A percentile compares a stretch with the other conserved stretches of the same genome.
phyloP scores from a whole-genome alignment of 495 filamentous ascomycete genomes.

The Aspergillus indologenus region DNA sequence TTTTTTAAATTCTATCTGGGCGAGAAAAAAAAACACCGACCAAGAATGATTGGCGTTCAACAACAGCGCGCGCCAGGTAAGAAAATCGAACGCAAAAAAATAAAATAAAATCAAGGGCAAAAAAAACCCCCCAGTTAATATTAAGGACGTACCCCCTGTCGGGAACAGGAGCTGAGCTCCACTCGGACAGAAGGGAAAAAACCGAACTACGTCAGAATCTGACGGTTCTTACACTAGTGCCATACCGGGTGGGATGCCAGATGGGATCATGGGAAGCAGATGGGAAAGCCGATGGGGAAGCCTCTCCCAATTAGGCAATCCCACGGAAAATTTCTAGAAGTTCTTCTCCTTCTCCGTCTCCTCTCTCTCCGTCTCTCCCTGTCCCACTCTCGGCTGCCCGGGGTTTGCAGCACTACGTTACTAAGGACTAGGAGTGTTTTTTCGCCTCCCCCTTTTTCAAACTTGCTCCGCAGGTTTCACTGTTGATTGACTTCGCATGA shows the following conservation, averaged over 20 bases:
- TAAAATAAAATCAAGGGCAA: conserved; percentile 9
- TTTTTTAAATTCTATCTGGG: conserved; percentile 4
- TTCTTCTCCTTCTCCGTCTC: conserved; percentile 19
- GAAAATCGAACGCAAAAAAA: conserved; percentile 14
- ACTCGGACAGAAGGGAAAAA: conserved; percentile 20
- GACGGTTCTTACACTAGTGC: conserved; percentile 18
- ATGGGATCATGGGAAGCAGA: conserved; percentile 4
- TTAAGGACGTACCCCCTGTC: conserved; percentile 28
- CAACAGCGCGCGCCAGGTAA: not conserved
- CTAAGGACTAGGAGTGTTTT: no score
- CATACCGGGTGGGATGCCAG: conserved; percentile 17
- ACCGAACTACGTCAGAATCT: conserved; percentile 25
- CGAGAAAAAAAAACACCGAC: conserved; percentile 8
- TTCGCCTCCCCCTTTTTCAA: conserved; percentile 21
- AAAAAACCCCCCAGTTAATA: conserved; percentile 7
- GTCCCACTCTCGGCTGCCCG: conserved; percentile 24
- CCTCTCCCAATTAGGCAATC: conserved; percentile 37
- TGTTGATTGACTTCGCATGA: conserved; percentile 9
- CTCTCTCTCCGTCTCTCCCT: not conserved
- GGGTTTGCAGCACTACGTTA: conserved; percentile 15
- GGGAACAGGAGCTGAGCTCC: conserved; percentile 36
- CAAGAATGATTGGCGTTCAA: conserved; percentile 10
- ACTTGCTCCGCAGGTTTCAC: conserved; percentile 15
- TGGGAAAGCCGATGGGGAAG: no score
- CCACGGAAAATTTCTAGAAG: conserved; percentile 47